A percentile compares a stretch with the other conserved stretches of the same genome.
Conservation (phyloP, 371 early-diverging fungal genomes). For the Coemansia sp. region DNA sequence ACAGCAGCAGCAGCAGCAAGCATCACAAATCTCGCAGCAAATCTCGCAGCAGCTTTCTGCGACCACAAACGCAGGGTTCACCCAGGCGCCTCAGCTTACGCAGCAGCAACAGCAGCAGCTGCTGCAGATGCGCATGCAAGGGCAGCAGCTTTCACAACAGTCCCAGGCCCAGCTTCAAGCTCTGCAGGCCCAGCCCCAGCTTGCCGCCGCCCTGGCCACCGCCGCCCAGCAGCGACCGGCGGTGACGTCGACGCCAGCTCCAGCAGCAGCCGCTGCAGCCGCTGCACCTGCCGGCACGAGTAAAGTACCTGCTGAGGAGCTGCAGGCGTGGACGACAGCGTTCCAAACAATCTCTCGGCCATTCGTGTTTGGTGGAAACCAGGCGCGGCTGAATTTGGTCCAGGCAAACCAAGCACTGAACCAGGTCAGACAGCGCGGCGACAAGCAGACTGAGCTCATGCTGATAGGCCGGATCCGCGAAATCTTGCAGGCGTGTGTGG, state of each 20-base stretch:
- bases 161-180: constrained; percentile 9
- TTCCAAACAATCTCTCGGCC: constrained; percentile 16
- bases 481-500: constrained; percentile 7
- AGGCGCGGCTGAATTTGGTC: neutral
- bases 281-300: constrained; percentile 3
- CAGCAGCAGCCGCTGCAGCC: neutral
- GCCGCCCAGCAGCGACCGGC: constrained; percentile 15
- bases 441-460: constrained; percentile 9
- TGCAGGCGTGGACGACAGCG: constrained; percentile 14
- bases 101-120: constrained; percentile 22
- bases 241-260: neutral
- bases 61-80: constrained; percentile 3
- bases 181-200: constrained; percentile 13
- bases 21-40: constrained; percentile 14
- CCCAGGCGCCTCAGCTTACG: constrained; percentile 17
- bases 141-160: neutral
- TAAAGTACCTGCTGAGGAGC: constrained; percentile 8
- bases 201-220: constrained; percentile 12
- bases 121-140: constrained; percentile 11
- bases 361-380: constrained; percentile 12
- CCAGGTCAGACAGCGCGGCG: constrained; percentile 11
- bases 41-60: neutral
- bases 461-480: constrained; percentile 16
- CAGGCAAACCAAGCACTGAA: constrained; percentile 7
- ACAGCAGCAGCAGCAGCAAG: constrained; percentile 14